Base-by-base conservation (phyloP, 1,139 yeast species). In the Wickerhamiella infanticola region DNA sequence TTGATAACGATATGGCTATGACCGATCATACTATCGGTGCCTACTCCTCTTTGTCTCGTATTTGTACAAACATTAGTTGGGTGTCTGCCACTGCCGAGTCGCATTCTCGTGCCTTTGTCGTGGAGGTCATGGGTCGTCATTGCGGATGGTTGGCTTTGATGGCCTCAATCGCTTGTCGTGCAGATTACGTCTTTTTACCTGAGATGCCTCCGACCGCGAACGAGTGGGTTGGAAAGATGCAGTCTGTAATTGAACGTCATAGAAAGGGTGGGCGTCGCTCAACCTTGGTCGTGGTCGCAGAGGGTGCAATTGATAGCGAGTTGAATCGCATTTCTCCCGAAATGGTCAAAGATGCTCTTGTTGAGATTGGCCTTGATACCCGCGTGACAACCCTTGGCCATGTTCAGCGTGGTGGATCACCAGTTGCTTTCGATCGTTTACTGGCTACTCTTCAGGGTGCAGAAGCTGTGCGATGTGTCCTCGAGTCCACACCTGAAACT, bases 61-160 rank as follows among this genome's bases (percentile, higher is more conserved):
- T 90, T 59, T 81, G 95, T 62, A 85, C 84, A 63, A 82, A 88
- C 65, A 84, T 88, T 53, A 97, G 90, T 64, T 86, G 82, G 65
- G 90, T 90, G 56, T 96, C 88, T 63, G 94, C 96, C 42, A 90
- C 98, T 35, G 98, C 98, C 24, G 76, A 83, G 56, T 88, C 97
- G 5, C 98, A 90, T 63, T 85, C 96, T 24, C 77, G 98, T 62
- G 98, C 98, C 5, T 90, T 90, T 63, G 95, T 90, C 41, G 85
- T 90, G 50, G 98, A 90, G 66, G 98, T 90, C 44, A 90, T 90
- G 98, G 98, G 98, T 48, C 79, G 98, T 63, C 95, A 90, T 66
- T 90, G 98, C 70, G 98, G 98, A 51, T 90, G 98, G 98, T 74
- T 90, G 56, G 97, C 94, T 1, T 72, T 90, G 54, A 82, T 86